Base-by-base conservation (phyloP, 768 basidiomycete genomes). In the Tremella mesenterica region DNA sequence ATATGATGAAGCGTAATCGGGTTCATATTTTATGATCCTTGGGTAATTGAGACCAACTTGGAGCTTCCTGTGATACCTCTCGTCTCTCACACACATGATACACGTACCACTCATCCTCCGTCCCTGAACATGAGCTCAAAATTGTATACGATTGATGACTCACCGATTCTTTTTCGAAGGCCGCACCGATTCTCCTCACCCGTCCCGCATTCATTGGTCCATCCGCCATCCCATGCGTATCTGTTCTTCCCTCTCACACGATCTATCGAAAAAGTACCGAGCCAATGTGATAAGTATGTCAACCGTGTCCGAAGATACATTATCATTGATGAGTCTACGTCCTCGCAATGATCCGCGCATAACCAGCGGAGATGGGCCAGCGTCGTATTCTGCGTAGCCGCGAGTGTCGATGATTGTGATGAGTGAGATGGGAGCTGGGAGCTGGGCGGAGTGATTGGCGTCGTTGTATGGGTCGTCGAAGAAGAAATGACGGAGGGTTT, bases 261-360 rank as follows among this genome's bases (percentile, higher is more conserved):
- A 6, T 50, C 53, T 13, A 63, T 59, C 6, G 52, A 52, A n/a
- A 51, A 51, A 1, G 25, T 48, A 7, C 56, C 54, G 18, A 59
- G 52, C 18, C 27, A 28, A 25, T 56, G 45, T 2, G 59, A 59
- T 3, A 65, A 47, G 47, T 57, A 69, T 3, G 29, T 38, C 3
- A 65, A 39, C 25, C 54, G 53, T 12, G 18, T 51, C 16, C 31
- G 21, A 20, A 64, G 48, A 1, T 20, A 21, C 5, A 45, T 44
- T 7, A 51, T n/a, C 5, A 56, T 16, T 25, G 50, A 46, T 0
- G 30, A 18, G n/a, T 65, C 58, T n/a, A 69, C 50, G 4, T n/a
- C 26, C 23, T 61, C 67, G 36, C 67, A 69, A 31, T 60, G 54
- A 33, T 69, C 67, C n/a, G 65, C 26, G 47, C 55, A 58, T n/a